These are phyloP conservation scores for Dendrobium catenatum DNA, from an alignment of 106 monocot genomes.

Conservation along the genomic window DNA sequence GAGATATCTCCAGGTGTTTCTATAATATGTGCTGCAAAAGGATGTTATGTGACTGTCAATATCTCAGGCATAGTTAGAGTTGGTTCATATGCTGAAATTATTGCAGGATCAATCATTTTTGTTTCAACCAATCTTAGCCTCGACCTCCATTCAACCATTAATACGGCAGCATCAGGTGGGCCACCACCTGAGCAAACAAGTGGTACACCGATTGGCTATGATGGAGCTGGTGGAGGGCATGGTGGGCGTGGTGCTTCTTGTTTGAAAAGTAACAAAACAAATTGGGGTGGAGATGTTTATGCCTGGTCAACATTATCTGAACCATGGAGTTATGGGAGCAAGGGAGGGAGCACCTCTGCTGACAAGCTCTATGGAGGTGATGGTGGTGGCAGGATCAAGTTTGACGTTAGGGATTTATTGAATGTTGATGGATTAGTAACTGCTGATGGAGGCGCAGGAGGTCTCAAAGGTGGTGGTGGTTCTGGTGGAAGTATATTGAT, in stretches of 20 bases:
- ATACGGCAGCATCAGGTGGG: conserved; percentile 66
- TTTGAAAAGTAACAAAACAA: conserved; percentile 64
- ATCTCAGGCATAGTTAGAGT: conserved; percentile 57
- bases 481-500: conserved; percentile 90
- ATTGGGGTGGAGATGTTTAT: conserved; percentile 98
- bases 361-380: conserved; percentile 57
- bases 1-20: conserved; percentile 46
- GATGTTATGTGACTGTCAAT: conserved; percentile 62
- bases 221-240: conserved; percentile 89
- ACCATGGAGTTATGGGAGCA: conserved; percentile 96
- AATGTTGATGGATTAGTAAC: conserved; percentile 56
- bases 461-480: conserved; percentile 72
- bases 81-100: conserved; percentile 41
- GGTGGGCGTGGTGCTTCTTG: conserved; percentile 95
- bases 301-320: conserved; percentile 76
- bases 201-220: conserved; percentile 68
- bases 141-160: conserved; percentile 45
- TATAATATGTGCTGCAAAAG: conserved; percentile 53
- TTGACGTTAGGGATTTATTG: conserved; percentile 41
- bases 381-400: conserved; percentile 74
- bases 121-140: conserved; percentile 44
- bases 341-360: conserved; percentile 64
- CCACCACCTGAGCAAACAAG: conserved; percentile 81
- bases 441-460: conserved; percentile 76
- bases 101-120: conserved; percentile 64